phyloP scores from a whole-genome alignment of 1,284 basidiomycete species.

The Irpex lacteus region DNA sequence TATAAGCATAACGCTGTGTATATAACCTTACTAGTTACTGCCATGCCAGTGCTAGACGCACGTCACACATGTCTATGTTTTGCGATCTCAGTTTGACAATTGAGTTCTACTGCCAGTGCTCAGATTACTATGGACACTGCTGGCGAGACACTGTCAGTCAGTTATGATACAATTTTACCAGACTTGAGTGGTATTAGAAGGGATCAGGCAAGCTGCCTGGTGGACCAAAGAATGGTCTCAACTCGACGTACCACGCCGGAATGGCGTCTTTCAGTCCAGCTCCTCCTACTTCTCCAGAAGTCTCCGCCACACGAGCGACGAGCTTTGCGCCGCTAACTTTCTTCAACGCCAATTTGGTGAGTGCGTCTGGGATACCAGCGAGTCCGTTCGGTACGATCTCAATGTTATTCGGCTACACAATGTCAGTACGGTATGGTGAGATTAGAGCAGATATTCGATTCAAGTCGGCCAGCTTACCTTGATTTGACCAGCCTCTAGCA shows the following conservation, averaged over 20 bases:
- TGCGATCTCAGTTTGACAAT: no score
- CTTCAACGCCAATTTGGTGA: constrained; percentile 20
- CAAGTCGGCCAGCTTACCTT: constrained; percentile 7
- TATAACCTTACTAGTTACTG: no score
- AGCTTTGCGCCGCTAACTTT: constrained; percentile 29
- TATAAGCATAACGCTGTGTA: no score
- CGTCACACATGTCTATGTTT: no score
- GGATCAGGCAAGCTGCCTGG: not conserved
- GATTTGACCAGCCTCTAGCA: constrained; percentile 12
- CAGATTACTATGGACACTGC: no score
- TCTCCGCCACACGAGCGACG: constrained; percentile 28
- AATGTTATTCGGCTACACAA: constrained; percentile 15
- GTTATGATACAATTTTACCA: no score
- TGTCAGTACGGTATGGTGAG: not conserved
- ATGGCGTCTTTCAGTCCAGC: not conserved
- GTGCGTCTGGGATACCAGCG: constrained; percentile 25
- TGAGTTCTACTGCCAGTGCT: no score
- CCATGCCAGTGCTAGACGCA: no score
- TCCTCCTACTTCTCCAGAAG: constrained; percentile 10
- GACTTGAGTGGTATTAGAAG: not conserved
- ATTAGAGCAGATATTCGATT: not conserved
- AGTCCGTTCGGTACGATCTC: constrained; percentile 29
- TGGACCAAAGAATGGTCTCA: not conserved
- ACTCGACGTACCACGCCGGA: not conserved
- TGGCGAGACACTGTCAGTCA: no score